Evolutionary conservation across 352 stramenopile species (phyloP).

Genomic region (Phytophthora rubi): DNA sequence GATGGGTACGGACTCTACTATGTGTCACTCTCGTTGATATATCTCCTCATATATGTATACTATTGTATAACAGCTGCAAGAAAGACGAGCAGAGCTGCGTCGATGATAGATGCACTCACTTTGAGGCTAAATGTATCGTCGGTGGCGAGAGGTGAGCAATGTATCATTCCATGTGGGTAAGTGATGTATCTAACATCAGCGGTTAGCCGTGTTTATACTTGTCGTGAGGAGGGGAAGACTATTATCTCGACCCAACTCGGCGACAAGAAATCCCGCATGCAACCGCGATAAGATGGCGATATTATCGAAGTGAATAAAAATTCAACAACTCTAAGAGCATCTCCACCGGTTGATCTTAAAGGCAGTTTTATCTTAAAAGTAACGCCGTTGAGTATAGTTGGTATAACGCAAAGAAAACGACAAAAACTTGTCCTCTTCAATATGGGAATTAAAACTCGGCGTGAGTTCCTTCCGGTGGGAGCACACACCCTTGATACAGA

Average conservation of each 20-base stretch:
- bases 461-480: too few relatives aligned
- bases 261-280: constrained; percentile 6
- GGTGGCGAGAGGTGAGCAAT: constrained; percentile 52
- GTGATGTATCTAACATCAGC: neutral
- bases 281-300: neutral
- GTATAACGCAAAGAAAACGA: too few relatives aligned
- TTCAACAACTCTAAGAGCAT: neutral
- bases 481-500: too few relatives aligned
- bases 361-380: too few relatives aligned
- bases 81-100: neutral
- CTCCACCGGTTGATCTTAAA: too few relatives aligned
- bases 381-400: too few relatives aligned
- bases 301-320: neutral
- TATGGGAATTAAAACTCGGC: too few relatives aligned
- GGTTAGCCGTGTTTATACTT: constrained; percentile 36
- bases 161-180: neutral
- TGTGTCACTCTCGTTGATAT: neutral
- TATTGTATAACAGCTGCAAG: neutral
- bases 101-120: constrained; percentile 20
- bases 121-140: constrained; percentile 57
- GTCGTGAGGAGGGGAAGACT: constrained; percentile 16
- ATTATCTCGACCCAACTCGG: constrained; percentile 16
- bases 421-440: too few relatives aligned
- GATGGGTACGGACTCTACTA: constrained; percentile 16
- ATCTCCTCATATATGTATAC: neutral